Percentiles rank a stretch among this genome's conserved stretches.
Evolutionary conservation across 495 filamentous ascomycete genomes (phyloP).

Genomic region (Clohesyomyces aquaticus): DNA sequence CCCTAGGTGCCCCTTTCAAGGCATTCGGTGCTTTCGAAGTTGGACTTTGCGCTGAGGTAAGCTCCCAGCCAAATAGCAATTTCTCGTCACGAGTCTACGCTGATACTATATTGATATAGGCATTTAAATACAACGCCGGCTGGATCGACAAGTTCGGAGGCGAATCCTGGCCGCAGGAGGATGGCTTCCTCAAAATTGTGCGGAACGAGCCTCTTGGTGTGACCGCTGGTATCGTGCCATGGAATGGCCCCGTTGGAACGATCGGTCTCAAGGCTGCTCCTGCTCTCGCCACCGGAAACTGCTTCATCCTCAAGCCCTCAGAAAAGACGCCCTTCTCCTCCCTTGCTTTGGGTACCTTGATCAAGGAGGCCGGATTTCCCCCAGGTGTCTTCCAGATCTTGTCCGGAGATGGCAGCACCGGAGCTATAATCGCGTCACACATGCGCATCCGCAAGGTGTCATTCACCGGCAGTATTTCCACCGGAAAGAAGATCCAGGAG

Average conservation of each 20-base stretch:
- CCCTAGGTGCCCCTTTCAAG: slow-evolving; percentile 46
- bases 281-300: slow-evolving; percentile 54
- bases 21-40: slow-evolving; percentile 44
- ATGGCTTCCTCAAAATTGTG: slow-evolving; percentile 53
- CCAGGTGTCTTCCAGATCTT: slow-evolving; percentile 51
- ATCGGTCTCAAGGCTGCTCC: slow-evolving; percentile 51
- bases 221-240: slow-evolving; percentile 52
- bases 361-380: slow-evolving; percentile 50
- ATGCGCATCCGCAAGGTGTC: slow-evolving; percentile 45
- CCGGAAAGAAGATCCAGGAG: slow-evolving; percentile 46
- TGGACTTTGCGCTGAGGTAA: slow-evolving; percentile 40
- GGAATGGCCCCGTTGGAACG: slow-evolving; percentile 43
- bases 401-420: slow-evolving; percentile 46
- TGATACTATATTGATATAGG: slow-evolving; percentile 10
- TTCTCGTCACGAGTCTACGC: neutral
- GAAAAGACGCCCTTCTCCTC: slow-evolving; percentile 48
- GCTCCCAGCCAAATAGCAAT: too few relatives aligned
- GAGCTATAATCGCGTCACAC: slow-evolving; percentile 48
- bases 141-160: slow-evolving; percentile 55
- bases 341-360: slow-evolving; percentile 39
- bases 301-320: slow-evolving; percentile 50
- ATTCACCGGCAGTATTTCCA: slow-evolving; percentile 42
- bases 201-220: slow-evolving; percentile 51
- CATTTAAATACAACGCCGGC: slow-evolving; percentile 50
- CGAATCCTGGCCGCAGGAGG: slow-evolving; percentile 50